Base-by-base conservation (phyloP, 2,329 filamentous ascomycete genomes). In the Ophiostoma ulmi region DNA sequence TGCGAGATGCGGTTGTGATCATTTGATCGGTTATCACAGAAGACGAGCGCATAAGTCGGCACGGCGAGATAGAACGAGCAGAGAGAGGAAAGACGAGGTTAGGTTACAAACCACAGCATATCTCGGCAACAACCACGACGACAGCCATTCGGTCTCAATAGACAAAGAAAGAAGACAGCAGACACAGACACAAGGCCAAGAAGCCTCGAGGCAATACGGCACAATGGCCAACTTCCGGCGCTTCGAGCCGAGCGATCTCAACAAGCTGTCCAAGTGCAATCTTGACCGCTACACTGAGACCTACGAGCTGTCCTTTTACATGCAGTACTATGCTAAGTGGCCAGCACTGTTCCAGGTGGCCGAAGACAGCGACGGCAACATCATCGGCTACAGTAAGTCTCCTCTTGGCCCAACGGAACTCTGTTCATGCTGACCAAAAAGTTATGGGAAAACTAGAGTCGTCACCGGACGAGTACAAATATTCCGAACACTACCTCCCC, bases 401-500 rank as follows among this genome's bases (percentile, higher is more conserved):
- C 36, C 17, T 35, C 26, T 35, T 17, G 4, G 5, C 10, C 20
- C 2, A 22, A 22, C 2, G 2, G 74, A 11, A 8, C 10, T 5
- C 3, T 31, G 31, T 31, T 26, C 35, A 22, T 20, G 72, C 79
- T 78, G 69, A 77, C 76, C 70, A 20, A 64, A 64, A 73, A 97
- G 94, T 99, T 78, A 97, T 99, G 87, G 95, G 94, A 78, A 99
- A 99, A 83, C 87, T 97, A 72, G 94, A 98, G 83, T 90, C 93
- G 74, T 96, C 93, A 70, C 90, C 91, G 20, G 84, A 91, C 64
- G 88, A 89, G 69, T 87, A 91, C 78, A 85, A 88, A 72, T 88
- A 88, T 76, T 95, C 92, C 68, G 86, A 90, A 76, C 93, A 97
- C 81, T 97, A 96, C 81, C 90, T 97, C n/a, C 94, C 94, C n/a